These are phyloP conservation scores for cucumber (Cucumis sativus) DNA, from an alignment of 306 rosid genomes.

Conservation along the genomic window Cucumber_9930_V3 NC_026657.2:3281001-3281500, in stretches of 20 bases:
- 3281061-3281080: constrained; percentile 34
- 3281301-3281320: not conserved
- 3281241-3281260: not conserved
- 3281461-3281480: not conserved
- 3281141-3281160: not conserved
- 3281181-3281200: no score
- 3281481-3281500: constrained; percentile 1
- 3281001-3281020: not conserved
- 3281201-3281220: no score
- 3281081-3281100: not conserved
- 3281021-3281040: constrained; percentile 17
- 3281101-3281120: not conserved
- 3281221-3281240: no score
- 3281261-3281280: not conserved
- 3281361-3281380: not conserved
- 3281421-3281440: not conserved
- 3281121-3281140: not conserved
- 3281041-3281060: constrained; percentile 64
- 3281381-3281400: not conserved
- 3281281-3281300: not conserved
- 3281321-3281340: not conserved
- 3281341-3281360: not conserved
- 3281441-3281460: constrained; percentile 1
- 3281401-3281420: not conserved
- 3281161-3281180: no score